Evolutionary conservation across 176 grass and related monocot genomes (phyloP).

Genomic region (Carex littledalei): DNA sequence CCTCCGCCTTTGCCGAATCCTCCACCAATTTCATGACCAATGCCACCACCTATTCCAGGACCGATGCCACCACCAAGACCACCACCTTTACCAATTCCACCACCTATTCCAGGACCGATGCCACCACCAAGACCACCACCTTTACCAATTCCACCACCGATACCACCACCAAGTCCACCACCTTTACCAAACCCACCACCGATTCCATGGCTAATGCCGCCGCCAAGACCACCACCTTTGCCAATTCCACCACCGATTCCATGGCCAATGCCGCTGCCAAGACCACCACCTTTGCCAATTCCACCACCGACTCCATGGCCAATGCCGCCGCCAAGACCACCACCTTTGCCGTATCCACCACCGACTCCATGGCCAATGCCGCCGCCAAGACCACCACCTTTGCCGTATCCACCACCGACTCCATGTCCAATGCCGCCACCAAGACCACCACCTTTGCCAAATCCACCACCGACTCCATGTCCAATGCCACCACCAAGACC

Average conservation of each 20-base stretch:
- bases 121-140: constrained; percentile 5
- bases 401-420: background rate
- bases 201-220: background rate
- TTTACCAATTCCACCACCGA: background rate
- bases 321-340: constrained; percentile 11
- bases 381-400: constrained; percentile 21
- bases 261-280: background rate
- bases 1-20: constrained; percentile 11
- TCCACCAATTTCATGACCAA: background rate
- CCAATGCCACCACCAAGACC: constrained; percentile 5
- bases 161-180: background rate
- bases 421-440: constrained; percentile 6
- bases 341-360: constrained; percentile 19
- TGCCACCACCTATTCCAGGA: background rate
- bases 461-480: constrained; percentile 7
- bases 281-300: constrained; percentile 15
- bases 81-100: background rate
- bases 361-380: too few species aligned
- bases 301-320: constrained; percentile 2
- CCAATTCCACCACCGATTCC: background rate
- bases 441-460: constrained; percentile 11
- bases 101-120: background rate
- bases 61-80: background rate
- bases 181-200: background rate
- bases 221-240: background rate